Evolutionary conservation across 2,329 filamentous ascomycete genomes (phyloP), one percentile per base, ranked within the genome.

Genomic region (Aspergillus pseudotamarii): DNA sequence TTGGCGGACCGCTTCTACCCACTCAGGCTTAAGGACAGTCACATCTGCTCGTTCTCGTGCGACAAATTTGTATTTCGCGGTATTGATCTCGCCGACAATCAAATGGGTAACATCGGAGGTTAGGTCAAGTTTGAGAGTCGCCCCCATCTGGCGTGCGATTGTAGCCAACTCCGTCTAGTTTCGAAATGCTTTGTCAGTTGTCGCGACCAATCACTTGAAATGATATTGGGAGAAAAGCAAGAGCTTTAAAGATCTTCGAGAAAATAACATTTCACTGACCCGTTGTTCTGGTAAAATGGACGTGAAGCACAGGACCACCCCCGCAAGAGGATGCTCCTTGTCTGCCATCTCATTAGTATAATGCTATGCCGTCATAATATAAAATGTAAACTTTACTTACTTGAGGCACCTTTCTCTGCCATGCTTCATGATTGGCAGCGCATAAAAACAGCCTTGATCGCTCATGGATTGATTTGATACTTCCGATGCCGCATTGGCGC

Each of bases 71-170:
- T 99, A 99, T 78, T 99, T 99, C 57, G 91, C 88, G 0, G 94
- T 98, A 75, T 94, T 88, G 72, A 93, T 91, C 72, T 91, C 89
- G 76, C 94, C 95, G 65, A 97, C 92, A 66, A 99, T 86, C 54
- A 99, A 88, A 81, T 99, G 95, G 6, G 95, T 98, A 55, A 96
- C 93, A 76, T 97, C 93, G 61, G 91, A 92, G n/a, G 94, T 98
- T 51, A 99, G 87, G 77, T 99, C 94, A 77, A 93, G 91, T 72
- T 91, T 93, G 83, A 96, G 91, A 64, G 86, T 79, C 57, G 94
- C 95, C 68, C 95, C 95, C 83, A 99, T 93, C 74, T 97, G 88
- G 66, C 83, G 79, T 21, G 91, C 91, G 60, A 79, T 72, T 50
- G 76, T 71, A 30, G 77, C 76, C 58, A 82, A 69, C 60, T 79